Evolutionary conservation across 202 grass and related monocot species (phyloP).

Genomic region (Bolboschoenoplectus hybrid): DNA sequence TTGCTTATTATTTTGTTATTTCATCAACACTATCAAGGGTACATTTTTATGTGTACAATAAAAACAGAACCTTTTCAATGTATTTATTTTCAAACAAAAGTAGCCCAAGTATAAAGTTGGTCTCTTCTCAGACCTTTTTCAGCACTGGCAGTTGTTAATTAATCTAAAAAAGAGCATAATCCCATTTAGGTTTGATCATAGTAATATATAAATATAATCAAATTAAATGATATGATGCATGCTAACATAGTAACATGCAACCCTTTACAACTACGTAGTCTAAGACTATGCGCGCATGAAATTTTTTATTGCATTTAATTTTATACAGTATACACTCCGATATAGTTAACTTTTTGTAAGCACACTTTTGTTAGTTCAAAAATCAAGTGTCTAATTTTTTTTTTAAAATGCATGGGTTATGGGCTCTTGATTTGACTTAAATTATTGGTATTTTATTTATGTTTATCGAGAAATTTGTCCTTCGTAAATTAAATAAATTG

Average conservation of each 20-base stretch:
- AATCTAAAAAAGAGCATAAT: slow-evolving; percentile 34
- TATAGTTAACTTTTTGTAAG: neutral
- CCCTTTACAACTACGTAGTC: slow-evolving; percentile 29
- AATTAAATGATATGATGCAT: neutral
- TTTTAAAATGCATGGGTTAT: neutral
- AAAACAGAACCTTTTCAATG: neutral
- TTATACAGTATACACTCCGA: neutral
- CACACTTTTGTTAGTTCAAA: slow-evolving; percentile 2
- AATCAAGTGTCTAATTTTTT: neutral
- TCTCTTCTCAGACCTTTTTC: neutral
- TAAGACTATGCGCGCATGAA: neutral
- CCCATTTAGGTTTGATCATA: slow-evolving; percentile 11
- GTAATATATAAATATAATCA: neutral
- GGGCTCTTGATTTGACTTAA: slow-evolving; percentile 34
- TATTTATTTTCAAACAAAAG: slow-evolving; percentile 34
- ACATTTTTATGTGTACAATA: neutral
- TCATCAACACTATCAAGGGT: neutral
- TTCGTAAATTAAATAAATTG: slow-evolving; percentile 10
- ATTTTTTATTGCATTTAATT: neutral
- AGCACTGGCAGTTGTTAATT: slow-evolving; percentile 19
- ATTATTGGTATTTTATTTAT: slow-evolving; percentile 34
- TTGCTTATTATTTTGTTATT: neutral
- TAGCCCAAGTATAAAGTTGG: slow-evolving; percentile 3
- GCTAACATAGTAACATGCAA: neutral
- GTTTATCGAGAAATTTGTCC: slow-evolving; percentile 31